Evolutionary conservation across 2,329 filamentous ascomycete genomes (phyloP).

Genomic region (Beauveria sp.): DNA sequence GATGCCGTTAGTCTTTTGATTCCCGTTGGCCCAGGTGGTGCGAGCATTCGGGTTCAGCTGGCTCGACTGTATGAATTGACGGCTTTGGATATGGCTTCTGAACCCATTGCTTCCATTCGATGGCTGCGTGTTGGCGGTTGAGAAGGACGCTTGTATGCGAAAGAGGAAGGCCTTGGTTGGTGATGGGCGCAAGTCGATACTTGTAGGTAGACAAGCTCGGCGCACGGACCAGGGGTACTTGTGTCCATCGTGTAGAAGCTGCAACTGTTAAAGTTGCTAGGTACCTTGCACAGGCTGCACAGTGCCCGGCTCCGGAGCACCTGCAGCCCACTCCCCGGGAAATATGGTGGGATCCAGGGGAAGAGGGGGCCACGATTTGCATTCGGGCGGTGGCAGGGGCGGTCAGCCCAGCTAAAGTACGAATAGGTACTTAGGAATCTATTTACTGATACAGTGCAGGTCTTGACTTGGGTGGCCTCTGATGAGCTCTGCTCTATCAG

Average conservation of each 20-base stretch:
- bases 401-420: neutral
- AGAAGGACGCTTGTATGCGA: no score
- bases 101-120: no score
- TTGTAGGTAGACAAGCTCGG: neutral
- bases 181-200: neutral
- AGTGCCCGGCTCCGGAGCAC: neutral
- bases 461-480: slow-evolving; percentile 3
- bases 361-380: neutral
- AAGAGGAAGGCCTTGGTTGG: no score
- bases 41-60: no score
- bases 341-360: slow-evolving; percentile 11
- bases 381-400: slow-evolving; percentile 9
- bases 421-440: neutral
- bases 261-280: neutral
- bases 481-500: neutral
- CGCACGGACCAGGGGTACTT: slow-evolving; percentile 7
- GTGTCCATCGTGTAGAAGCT: neutral
- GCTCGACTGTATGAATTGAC: no score
- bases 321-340: slow-evolving; percentile 6
- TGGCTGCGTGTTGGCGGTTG: no score
- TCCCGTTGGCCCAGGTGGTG: no score
- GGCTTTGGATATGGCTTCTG: no score
- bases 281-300: neutral
- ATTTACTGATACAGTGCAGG: neutral
- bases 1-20: no score